Base-by-base conservation (phyloP, 2,329 filamentous ascomycete genomes). In the Penicillium freii region DNA sequence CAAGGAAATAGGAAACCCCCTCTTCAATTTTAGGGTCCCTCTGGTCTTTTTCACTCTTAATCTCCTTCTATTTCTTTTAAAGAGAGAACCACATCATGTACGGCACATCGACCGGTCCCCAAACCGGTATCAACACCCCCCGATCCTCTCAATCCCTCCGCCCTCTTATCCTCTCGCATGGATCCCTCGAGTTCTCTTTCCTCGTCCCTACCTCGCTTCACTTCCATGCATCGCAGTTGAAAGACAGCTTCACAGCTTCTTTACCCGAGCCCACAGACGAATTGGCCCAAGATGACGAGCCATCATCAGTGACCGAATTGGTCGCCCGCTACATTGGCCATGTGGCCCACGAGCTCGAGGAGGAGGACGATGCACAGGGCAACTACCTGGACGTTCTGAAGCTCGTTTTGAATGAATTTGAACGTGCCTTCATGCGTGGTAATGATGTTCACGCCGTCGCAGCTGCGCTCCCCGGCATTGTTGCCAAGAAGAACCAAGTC, bases 221-320 rank as follows among this genome's bases (percentile, higher is more conserved):
- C 79, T 99, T 95, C 82, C 92, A 94, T 77, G 94, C 94, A 69
- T 89, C 92, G 60, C 91, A 96, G 80, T 83, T 97, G 73, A 95
- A 93, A 82, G 92, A 97, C 69, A 85, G 87, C 66, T 99, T 99
- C 79, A 84, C 87, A 64, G 84, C 90, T 47, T 91, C 87, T 63
- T 84, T 99, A 66, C 95, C 95, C 53, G 83, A 87, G 69, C 90
- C 94, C 57, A 99, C 95, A 73, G 94, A 99, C 74, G 94, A 99
- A 81, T 86, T 97, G 63, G 95, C 94, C 60, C 92, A 93, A 74
- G 95, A 99, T 81, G 94, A 99, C 69, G 95, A 99, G 81, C 94
- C 94, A n/a, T 97, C 94, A 38, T 99, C 95, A 25, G 87, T 92
- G 46, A 81, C 91, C 44, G 94, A 99, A 80, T 83, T 99, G 59